A percentile compares a stretch with the other conserved stretches of the same genome.
Evolutionary conservation across 1,139 yeast genomes (phyloP).

Genomic region (Wickerhamiella pararugosa): DNA sequence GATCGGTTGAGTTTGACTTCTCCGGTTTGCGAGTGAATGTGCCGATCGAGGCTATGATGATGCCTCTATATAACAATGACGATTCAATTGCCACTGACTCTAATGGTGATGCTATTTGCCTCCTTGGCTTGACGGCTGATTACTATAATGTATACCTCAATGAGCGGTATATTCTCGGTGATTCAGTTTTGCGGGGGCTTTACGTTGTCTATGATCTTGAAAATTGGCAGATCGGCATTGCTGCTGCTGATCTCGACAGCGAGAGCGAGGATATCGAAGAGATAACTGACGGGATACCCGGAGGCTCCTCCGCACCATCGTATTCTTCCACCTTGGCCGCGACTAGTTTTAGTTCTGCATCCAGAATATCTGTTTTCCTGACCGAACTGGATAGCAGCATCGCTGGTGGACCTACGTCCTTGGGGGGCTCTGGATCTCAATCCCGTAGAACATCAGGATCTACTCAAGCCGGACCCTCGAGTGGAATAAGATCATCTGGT

Average conservation of each 20-base stretch:
- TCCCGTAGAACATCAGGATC: too few species aligned
- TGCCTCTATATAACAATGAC: too few species aligned
- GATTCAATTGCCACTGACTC: slow-evolving; percentile 2
- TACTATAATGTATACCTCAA: too few species aligned
- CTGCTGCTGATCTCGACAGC: slow-evolving; percentile 33
- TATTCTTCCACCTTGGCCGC: slow-evolving; percentile 6
- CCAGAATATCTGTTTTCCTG: too few species aligned
- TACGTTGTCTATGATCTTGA: slow-evolving; percentile 69
- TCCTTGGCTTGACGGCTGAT: slow-evolving; percentile 11
- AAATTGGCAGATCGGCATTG: slow-evolving; percentile 46
- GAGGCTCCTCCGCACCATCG: slow-evolving; percentile 20
- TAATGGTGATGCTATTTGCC: slow-evolving; percentile 10
- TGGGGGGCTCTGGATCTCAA: too few species aligned
- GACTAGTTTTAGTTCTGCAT: neutral
- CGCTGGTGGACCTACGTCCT: too few species aligned
- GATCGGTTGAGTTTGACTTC: slow-evolving; percentile 4
- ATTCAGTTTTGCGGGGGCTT: slow-evolving; percentile 53
- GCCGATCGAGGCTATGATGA: too few species aligned
- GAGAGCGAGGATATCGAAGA: slow-evolving; percentile 17
- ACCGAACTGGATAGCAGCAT: too few species aligned
- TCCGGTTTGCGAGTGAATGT: neutral
- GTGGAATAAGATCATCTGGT: too few species aligned
- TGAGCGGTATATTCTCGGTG: slow-evolving; percentile 41
- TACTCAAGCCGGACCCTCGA: too few species aligned
- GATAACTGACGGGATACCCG: slow-evolving; percentile 19